These are phyloP conservation scores for Eudorina sp. DNA, from an alignment of 139 green algal genomes.

Conservation along the genomic window DNA sequence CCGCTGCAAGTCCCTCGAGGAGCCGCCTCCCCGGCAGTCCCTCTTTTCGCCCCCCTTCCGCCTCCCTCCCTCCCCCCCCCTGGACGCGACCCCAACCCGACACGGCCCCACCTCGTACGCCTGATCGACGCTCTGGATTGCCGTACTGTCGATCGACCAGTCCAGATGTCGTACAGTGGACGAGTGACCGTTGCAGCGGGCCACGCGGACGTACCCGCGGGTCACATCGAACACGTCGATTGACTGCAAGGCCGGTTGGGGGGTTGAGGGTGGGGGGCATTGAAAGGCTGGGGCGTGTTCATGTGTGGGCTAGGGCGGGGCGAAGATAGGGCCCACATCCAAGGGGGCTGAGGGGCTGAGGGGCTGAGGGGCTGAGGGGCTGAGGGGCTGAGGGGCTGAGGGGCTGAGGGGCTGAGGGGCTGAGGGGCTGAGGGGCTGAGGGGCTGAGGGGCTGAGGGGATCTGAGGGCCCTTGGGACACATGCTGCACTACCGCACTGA, in stretches of 20 bases:
- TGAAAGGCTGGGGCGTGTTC: not conserved
- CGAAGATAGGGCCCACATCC: not conserved
- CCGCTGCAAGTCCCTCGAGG: too few species aligned
- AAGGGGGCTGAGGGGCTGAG: too few species aligned
- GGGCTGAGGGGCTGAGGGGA: too few species aligned
- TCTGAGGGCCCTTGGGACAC: too few species aligned
- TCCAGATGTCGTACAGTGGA: slow-evolving; percentile 75
- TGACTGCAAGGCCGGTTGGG: slow-evolving; percentile 3
- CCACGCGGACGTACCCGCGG: slow-evolving; percentile 25
- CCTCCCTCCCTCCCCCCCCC: not conserved
- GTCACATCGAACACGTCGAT: slow-evolving; percentile 69
- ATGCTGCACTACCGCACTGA: too few species aligned
- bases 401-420: too few species aligned
- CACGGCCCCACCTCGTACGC: slow-evolving; percentile 68
- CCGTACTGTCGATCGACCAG: slow-evolving; percentile 68
- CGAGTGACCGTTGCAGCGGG: slow-evolving; percentile 67
- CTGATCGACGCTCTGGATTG: slow-evolving; percentile 70
- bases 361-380: too few species aligned
- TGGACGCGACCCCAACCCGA: too few species aligned
- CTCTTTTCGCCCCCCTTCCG: too few species aligned
- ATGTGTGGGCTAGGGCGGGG: not conserved
- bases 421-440: too few species aligned
- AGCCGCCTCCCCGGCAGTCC: too few species aligned
- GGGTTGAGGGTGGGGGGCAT: not conserved
- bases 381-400: too few species aligned